These are phyloP conservation scores for Polyrhizophydium stewartii DNA, from an alignment of 371 early-diverging fungal species.

Conservation along the genomic window DNA sequence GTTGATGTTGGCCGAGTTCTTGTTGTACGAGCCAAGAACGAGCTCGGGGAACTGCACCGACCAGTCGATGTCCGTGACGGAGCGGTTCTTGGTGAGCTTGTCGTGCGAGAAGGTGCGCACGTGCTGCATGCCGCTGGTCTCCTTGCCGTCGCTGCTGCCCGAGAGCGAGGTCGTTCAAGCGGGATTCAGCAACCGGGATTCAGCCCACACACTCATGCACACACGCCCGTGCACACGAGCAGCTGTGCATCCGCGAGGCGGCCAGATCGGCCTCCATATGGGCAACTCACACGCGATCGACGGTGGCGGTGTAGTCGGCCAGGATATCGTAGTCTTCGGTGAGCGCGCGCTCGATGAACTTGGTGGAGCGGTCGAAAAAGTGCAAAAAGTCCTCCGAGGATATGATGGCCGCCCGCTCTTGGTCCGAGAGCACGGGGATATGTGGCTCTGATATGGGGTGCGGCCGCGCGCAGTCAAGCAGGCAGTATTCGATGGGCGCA, in stretches of 20 bases:
- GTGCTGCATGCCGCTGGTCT: conserved; percentile 53
- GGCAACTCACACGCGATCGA: conserved; percentile 6
- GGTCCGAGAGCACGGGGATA: conserved; percentile 70
- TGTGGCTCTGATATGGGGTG: neutral
- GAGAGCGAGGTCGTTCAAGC: too few species aligned
- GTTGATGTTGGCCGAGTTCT: conserved; percentile 75
- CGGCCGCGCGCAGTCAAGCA: too few species aligned
- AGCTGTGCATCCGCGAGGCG: too few species aligned
- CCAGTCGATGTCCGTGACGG: conserved; percentile 90
- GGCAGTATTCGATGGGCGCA: too few species aligned
- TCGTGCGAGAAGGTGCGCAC: conserved; percentile 76
- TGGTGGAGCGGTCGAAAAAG: conserved; percentile 85
- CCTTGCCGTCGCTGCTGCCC: neutral
- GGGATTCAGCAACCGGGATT: too few species aligned
- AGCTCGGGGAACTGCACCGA: conserved; percentile 78
- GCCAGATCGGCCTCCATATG: too few species aligned
- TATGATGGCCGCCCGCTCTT: conserved; percentile 68
- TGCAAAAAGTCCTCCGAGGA: conserved; percentile 69
- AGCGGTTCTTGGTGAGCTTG: conserved; percentile 71
- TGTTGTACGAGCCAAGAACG: conserved; percentile 83
- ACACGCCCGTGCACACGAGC: too few species aligned
- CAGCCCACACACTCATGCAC: too few species aligned
- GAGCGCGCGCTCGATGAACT: conserved; percentile 85
- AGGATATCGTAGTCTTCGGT: conserved; percentile 87
- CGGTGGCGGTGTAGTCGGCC: conserved; percentile 79